These are phyloP conservation scores for Spencermartinsiella europaea DNA, from an alignment of 805 yeast species.

Conservation along the genomic window DNA sequence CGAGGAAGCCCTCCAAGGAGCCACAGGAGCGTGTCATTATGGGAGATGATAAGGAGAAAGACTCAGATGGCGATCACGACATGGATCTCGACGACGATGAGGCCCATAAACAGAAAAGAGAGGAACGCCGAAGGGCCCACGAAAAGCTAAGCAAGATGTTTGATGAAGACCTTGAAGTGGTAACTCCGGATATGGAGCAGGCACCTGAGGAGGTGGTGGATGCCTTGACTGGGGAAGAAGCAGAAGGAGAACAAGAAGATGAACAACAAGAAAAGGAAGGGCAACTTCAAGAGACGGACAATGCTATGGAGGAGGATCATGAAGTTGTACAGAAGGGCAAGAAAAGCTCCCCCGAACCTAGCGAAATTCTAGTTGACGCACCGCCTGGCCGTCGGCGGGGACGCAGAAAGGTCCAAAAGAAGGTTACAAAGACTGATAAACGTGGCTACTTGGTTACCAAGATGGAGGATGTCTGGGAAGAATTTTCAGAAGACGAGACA, in stretches of 20 bases:
- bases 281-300: slow-evolving; percentile 4
- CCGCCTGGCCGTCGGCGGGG: slow-evolving; percentile 4
- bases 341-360: neutral
- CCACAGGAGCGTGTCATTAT: slow-evolving; percentile 16
- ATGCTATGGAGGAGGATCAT: slow-evolving; percentile 1
- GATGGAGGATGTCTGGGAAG: slow-evolving; percentile 16
- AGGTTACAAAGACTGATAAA: slow-evolving; percentile 12
- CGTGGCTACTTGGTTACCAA: slow-evolving; percentile 16
- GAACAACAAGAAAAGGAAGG: neutral
- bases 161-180: slow-evolving; percentile 12
- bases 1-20: slow-evolving; percentile 9
- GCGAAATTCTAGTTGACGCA: neutral
- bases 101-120: slow-evolving; percentile 1
- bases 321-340: neutral
- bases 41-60: slow-evolving; percentile 4
- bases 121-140: slow-evolving; percentile 8
- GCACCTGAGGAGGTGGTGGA: slow-evolving; percentile 1
- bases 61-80: slow-evolving; percentile 11
- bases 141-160: slow-evolving; percentile 16
- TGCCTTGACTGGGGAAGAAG: neutral
- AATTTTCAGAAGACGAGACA: slow-evolving; percentile 14
- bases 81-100: slow-evolving; percentile 14
- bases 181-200: slow-evolving; percentile 5
- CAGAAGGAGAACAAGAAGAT: neutral
- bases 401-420: slow-evolving; percentile 13